These are phyloP conservation scores for Luzula sylvatica DNA, from an alignment of 176 grass and related monocot genomes.

Conservation along the genomic window DNA sequence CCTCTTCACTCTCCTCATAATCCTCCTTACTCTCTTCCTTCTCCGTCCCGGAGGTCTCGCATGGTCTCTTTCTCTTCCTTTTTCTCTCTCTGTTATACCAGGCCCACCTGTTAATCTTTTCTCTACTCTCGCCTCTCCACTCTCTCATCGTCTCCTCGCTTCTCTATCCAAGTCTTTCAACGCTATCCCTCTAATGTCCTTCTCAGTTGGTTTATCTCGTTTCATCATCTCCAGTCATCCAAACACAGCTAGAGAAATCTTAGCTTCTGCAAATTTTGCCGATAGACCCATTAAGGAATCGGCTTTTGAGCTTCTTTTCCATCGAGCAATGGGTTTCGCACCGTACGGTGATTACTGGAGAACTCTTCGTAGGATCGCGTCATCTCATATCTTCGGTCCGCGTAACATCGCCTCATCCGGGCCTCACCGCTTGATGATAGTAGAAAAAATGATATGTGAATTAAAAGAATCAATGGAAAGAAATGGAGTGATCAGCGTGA, in stretches of 20 bases:
- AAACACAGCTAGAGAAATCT: constrained; percentile 62
- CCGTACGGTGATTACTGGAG: constrained; percentile 64
- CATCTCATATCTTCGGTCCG: constrained; percentile 48
- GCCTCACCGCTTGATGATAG: constrained; percentile 25
- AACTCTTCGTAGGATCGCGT: constrained; percentile 37
- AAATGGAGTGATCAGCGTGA: constrained; percentile 22
- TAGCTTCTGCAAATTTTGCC: constrained; percentile 49
- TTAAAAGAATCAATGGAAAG: constrained; percentile 22
- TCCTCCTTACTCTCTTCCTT: constrained; percentile 24
- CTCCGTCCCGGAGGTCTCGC: constrained; percentile 40
- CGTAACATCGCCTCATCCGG: constrained; percentile 28
- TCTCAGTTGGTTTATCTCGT: constrained; percentile 67
- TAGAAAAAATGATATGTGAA: constrained; percentile 24
- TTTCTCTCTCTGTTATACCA: constrained; percentile 8
- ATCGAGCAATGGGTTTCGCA: constrained; percentile 85
- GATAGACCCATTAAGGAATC: constrained; percentile 72
- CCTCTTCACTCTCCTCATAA: constrained; percentile 29
- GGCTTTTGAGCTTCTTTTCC: constrained; percentile 58
- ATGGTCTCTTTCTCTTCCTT: constrained; percentile 28
- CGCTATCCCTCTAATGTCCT: constrained; percentile 40
- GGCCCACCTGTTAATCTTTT: constrained; percentile 21
- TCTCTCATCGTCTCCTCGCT: constrained; percentile 39
- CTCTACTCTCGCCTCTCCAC: constrained; percentile 26
- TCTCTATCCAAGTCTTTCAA: constrained; percentile 21
- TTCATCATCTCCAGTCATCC: constrained; percentile 57